phyloP scores from a whole-genome alignment of 495 filamentous ascomycete genomes.

The Xylaria venustula region DNA sequence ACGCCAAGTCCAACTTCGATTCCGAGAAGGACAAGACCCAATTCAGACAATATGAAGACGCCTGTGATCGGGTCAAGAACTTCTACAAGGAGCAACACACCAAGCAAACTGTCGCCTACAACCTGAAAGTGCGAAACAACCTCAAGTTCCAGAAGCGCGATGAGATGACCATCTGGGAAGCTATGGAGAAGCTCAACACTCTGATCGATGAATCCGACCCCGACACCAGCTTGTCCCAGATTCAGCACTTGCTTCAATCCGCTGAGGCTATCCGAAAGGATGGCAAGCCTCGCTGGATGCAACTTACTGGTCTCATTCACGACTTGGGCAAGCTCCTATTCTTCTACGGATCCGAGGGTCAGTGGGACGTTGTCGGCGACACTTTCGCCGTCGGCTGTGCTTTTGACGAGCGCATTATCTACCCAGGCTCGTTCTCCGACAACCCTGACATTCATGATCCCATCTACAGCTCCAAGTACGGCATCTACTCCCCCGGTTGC shows the following conservation, averaged over 20 bases:
- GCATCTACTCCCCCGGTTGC: conserved; percentile 75
- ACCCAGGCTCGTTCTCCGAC: conserved; percentile 66
- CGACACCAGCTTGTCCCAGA: conserved; percentile 75
- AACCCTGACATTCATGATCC: conserved; percentile 68
- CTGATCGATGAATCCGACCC: conserved; percentile 87
- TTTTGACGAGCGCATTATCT: conserved; percentile 76
- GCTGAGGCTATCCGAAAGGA: conserved; percentile 86
- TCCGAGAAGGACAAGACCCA: conserved; percentile 74
- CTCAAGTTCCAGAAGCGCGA: conserved; percentile 66
- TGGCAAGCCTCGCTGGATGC: conserved; percentile 92
- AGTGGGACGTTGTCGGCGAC: conserved; percentile 93
- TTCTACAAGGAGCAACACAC: conserved; percentile 84
- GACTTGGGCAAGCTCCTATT: conserved; percentile 86
- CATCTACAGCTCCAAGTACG: conserved; percentile 68
- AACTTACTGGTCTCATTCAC: conserved; percentile 83
- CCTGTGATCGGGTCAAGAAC: conserved; percentile 74
- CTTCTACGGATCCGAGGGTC: conserved; percentile 77
- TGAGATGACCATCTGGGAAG: conserved; percentile 82
- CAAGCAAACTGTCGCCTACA: conserved; percentile 84
- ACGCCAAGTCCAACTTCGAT: conserved; percentile 67
- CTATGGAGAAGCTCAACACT: conserved; percentile 86
- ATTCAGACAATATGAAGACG: conserved; percentile 76
- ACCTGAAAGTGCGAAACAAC: conserved; percentile 67
- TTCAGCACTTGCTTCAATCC: conserved; percentile 82
- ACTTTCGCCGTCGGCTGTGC: conserved; percentile 88